phyloP scores from a whole-genome alignment of 768 basidiomycete species.

The Leccinum variicolor region DNA sequence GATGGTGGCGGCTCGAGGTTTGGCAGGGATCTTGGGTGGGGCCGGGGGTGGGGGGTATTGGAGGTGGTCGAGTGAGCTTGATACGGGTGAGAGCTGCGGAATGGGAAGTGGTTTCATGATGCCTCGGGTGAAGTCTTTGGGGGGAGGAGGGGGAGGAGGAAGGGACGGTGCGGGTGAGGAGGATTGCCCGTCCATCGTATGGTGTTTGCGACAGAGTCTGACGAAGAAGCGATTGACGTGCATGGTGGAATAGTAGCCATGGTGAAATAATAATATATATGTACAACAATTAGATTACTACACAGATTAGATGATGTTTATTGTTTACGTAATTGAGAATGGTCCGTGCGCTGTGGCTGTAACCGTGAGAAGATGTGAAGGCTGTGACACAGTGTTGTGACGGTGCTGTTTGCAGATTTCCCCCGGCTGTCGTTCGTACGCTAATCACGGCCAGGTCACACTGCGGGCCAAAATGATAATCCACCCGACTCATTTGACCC shows the following conservation, averaged over 20 bases:
- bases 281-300: background rate
- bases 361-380: conserved; percentile 22
- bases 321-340: conserved; percentile 6
- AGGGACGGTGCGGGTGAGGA: conserved; percentile 1
- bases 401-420: conserved; percentile 24
- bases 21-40: conserved; percentile 1
- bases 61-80: background rate
- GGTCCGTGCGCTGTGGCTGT: conserved; percentile 31
- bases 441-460: conserved; percentile 36
- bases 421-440: conserved; percentile 36
- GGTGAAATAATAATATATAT: background rate
- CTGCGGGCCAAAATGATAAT: conserved; percentile 35
- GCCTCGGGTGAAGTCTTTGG: conserved; percentile 15
- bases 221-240: conserved; percentile 5
- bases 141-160: conserved; percentile 20
- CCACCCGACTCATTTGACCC: conserved; percentile 17
- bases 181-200: background rate
- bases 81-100: conserved; percentile 5
- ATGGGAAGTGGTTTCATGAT: conserved; percentile 22
- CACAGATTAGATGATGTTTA: conserved; percentile 5
- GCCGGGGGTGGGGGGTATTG: conserved; percentile 1
- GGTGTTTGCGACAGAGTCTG: conserved; percentile 16
- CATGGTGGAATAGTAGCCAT: conserved; percentile 9
- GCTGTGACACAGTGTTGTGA: conserved; percentile 29
- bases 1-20: conserved; percentile 1